Percentiles rank a stretch among this genome's conserved stretches.
phyloP scores from a whole-genome alignment of 495 filamentous ascomycete species.

The Aspergillus conjunctus region DNA sequence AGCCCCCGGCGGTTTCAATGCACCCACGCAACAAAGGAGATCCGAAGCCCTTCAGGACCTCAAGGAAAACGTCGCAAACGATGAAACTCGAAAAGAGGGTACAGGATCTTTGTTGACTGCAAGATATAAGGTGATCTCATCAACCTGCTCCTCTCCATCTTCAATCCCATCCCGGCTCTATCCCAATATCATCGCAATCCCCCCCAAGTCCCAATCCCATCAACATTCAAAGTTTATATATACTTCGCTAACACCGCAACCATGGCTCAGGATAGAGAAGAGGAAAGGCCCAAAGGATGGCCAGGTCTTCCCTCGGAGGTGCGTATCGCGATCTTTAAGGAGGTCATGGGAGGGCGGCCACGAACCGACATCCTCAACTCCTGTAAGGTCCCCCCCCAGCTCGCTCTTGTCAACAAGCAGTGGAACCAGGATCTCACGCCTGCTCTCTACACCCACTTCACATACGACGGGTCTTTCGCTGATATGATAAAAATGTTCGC shows the following conservation, averaged over 20 bases:
- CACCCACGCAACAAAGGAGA: neutral
- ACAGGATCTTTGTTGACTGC: too few relatives aligned
- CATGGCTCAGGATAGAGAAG: neutral
- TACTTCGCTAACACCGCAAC: too few relatives aligned
- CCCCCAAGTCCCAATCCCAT: neutral
- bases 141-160: neutral
- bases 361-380: neutral
- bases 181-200: neutral
- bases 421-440: neutral
- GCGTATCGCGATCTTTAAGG: neutral
- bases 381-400: neutral
- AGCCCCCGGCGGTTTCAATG: neutral
- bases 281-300: neutral
- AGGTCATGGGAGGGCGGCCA: neutral
- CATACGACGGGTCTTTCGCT: neutral
- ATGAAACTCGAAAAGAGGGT: too few relatives aligned
- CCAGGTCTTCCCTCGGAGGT: neutral
- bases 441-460: neutral
- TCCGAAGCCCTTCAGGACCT: neutral
- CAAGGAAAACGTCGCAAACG: neutral
- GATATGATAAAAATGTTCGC: neutral
- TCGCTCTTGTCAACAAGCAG: neutral
- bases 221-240: neutral
- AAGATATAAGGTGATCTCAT: too few relatives aligned
- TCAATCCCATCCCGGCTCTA: neutral